Evolutionary conservation across 805 yeast species (phyloP).

Genomic region (Nakazawaea peltata): DNA sequence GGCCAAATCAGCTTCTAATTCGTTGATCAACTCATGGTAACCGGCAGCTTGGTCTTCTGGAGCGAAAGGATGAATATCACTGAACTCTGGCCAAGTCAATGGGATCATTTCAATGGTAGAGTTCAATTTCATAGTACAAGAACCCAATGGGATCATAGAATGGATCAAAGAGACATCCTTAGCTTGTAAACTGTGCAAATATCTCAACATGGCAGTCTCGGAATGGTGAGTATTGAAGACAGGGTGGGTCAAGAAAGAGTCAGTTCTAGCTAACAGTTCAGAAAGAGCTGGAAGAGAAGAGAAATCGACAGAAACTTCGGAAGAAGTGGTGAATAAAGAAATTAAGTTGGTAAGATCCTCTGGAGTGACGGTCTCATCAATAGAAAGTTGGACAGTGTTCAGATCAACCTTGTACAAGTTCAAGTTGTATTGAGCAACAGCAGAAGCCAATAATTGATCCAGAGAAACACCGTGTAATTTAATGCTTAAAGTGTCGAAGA

Average conservation of each 20-base stretch:
- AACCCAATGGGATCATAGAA: conserved; percentile 96
- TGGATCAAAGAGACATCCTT: conserved; percentile 91
- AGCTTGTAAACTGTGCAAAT: conserved; percentile 73
- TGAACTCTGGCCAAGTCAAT: conserved; percentile 90
- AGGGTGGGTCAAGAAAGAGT: conserved; percentile 53
- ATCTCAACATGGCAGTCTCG: conserved; percentile 91
- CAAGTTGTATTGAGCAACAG: conserved; percentile 56
- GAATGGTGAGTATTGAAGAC: conserved; percentile 87
- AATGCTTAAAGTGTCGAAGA: conserved; percentile 86
- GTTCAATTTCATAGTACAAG: conserved; percentile 97
- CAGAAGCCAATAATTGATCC: conserved; percentile 45
- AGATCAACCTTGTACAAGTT: conserved; percentile 68
- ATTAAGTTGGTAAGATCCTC: conserved; percentile 52
- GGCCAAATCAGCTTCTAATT: conserved; percentile 77
- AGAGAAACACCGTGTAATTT: conserved; percentile 42
- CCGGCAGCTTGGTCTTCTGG: conserved; percentile 89
- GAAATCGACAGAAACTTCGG: conserved; percentile 15
- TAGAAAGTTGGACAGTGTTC: conserved; percentile 58
- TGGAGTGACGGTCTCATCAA: conserved; percentile 81
- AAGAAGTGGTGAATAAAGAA: conserved; percentile 47
- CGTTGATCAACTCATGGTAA: conserved; percentile 64
- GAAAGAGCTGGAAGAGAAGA: conserved; percentile 43
- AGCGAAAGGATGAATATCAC: conserved; percentile 85
- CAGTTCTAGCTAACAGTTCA: conserved; percentile 41
- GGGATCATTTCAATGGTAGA: conserved; percentile 95